Conservation (phyloP, 73 alveolate species). For the Uronychia setigera region DNA sequence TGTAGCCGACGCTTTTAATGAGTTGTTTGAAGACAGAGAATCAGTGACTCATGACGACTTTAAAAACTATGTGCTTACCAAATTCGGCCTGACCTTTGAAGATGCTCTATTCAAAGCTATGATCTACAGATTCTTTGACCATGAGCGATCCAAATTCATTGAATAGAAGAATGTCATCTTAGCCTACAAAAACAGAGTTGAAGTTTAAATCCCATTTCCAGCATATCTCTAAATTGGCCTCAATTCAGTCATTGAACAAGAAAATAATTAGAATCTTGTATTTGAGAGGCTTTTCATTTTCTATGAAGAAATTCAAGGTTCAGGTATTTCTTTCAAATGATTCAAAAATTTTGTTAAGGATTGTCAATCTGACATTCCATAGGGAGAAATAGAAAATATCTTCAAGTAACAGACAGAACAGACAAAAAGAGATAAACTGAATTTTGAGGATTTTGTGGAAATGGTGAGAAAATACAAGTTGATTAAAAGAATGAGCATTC, state of each 20-base stretch:
- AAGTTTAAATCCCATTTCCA: slow-evolving; percentile 33
- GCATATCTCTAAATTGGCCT: slow-evolving; percentile 43
- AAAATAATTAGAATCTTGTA: slow-evolving; percentile 22
- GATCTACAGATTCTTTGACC: slow-evolving; percentile 35
- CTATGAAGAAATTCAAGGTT: slow-evolving; percentile 11
- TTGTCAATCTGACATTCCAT: background rate
- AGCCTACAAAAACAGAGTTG: slow-evolving; percentile 32
- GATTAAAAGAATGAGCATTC: background rate
- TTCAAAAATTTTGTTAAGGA: slow-evolving; percentile 19
- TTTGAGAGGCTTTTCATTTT: slow-evolving; percentile 28
- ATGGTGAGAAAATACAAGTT: background rate
- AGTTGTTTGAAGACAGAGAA: background rate
- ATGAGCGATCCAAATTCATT: background rate
- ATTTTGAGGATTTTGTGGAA: background rate
- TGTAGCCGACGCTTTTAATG: slow-evolving; percentile 2
- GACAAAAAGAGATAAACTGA: background rate
- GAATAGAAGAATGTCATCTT: slow-evolving; percentile 6
- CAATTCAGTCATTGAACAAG: slow-evolving; percentile 33
- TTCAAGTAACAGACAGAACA: background rate
- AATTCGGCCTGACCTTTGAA: background rate
- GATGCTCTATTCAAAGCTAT: background rate
- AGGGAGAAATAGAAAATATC: slow-evolving; percentile 6
- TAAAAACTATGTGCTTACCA: background rate
- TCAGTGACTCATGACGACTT: background rate
- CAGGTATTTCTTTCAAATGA: slow-evolving; percentile 15